Base-by-base conservation (phyloP, 495 filamentous ascomycete species). In the Lasiosphaeria hispida region DNA sequence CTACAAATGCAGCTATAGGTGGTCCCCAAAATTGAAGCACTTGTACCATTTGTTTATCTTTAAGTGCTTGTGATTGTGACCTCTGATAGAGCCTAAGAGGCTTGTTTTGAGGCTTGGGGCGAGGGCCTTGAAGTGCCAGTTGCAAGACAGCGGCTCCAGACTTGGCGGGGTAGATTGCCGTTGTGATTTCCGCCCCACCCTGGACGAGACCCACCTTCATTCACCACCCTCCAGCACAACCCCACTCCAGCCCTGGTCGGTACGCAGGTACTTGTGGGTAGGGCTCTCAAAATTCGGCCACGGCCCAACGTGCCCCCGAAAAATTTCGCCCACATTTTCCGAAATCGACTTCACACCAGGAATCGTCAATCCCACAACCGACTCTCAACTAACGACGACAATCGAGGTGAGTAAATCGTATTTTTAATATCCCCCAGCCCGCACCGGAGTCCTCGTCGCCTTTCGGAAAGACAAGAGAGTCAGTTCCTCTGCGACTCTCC, bases 321-420 rank as follows among this genome's bases (percentile, higher is more conserved):
- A 62, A 55, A 49, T 64, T 67, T 66, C 68, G 58, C 68, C 68
- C 68, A 70, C 68, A 70, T 64, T 70, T 68, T 63, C 58, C 66
- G 63, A 70, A 69, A 66, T 64, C 51, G 35, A 58, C 33, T 54
- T 33, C 49, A 47, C 34, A 43, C 55, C 42, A 47, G 23, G 53
- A 66, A 48, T 37, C 30, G 37, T 37, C 41, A 35, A 55, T 48
- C 35, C 49, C 61, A 63, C 48, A 58, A 43, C 48, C 55, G 43
- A 45, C 19, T 23, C 15, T 43, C 53, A 44, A 48, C 36, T n/a
- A 11, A 14, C 40, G 42, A 62, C 59, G 59, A 61, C 59, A 55
- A 61, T 30, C 57, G 60, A 62, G 60, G 60, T 62, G 48, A 62
- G 60, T 48, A 33, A 48, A 30, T 30, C 23, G 23, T 2, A 30